A percentile compares a stretch with the other conserved stretches of the same genome.
These are phyloP conservation scores for Trebouxia sp. DNA, from an alignment of 139 green algal species.

Conservation along the genomic window DNA sequence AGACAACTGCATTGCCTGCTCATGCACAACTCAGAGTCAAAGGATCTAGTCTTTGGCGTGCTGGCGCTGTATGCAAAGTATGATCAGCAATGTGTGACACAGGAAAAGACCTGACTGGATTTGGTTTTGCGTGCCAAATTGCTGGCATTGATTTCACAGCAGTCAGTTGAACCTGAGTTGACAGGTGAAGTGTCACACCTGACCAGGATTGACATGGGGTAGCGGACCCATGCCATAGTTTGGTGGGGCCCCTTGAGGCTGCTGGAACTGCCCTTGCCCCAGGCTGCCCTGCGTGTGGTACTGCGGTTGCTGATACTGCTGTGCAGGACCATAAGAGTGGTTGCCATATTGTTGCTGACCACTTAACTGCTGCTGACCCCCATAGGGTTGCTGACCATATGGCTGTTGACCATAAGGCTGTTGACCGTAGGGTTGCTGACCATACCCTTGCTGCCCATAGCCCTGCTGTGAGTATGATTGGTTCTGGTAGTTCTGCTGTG, in stretches of 20 bases:
- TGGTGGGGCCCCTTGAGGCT: neutral
- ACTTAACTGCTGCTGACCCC: neutral
- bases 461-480: neutral
- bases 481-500: neutral
- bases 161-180: no score
- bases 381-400: slow-evolving; percentile 14
- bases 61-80: neutral
- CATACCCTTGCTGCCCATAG: neutral
- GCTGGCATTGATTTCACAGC: no score
- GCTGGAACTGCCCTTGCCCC: neutral
- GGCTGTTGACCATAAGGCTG: slow-evolving; percentile 42
- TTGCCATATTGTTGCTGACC: slow-evolving; percentile 5
- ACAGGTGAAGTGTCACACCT: neutral
- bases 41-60: no score
- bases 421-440: neutral
- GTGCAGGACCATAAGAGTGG: neutral
- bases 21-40: no score
- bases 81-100: no score
- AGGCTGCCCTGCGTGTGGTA: neutral
- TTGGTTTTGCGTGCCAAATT: no score
- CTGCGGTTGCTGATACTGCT: neutral
- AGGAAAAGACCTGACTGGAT: no score
- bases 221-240: slow-evolving; percentile 7
- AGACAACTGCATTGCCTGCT: neutral
- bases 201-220: neutral